Evolutionary conservation across 1,284 basidiomycete species (phyloP), one percentile per base, ranked within the genome.

Genomic region (Heterobasidion irregulare): DNA sequence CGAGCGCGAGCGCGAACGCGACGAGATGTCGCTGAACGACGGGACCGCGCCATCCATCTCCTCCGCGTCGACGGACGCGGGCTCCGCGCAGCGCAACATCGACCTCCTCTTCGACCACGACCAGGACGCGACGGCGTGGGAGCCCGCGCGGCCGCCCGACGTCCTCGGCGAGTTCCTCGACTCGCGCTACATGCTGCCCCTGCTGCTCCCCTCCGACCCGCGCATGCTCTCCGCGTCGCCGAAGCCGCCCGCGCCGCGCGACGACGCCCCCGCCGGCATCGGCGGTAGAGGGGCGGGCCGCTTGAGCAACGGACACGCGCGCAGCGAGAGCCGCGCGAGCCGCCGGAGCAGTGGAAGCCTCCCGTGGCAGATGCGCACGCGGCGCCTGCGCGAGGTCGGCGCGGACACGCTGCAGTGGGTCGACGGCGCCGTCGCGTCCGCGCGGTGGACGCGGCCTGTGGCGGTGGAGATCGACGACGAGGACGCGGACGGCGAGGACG

Each of bases 131-230:
- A 76, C 82, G 0, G 70, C 77, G 7, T 96, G 92, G 86, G 81
- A 84, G 56, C 89, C 93, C 13, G 75, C 81, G 0, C 79, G 80
- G 55, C 80, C 88, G 32, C 89, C 92, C 0, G 88, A 91, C 65
- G 86, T 84, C 18, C 76, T 94, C 2, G 92, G 92, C 49, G 94
- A 97, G 68, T 73, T 95, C 16, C 73, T 97, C 56, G 94, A 98
- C 68, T 92, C 90, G 19, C 79, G 94, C 57, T 83, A 91, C 68
- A 98, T 98, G 93, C 80, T 98, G 12, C 93, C 92, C 0, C 78
- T 98, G 52, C 76, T 86, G 15, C 80, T 97, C 49, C 94, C 94
- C 3, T 83, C 83, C 3, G 83, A 92, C 62, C 85, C 88, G 34
- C 80, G 80, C 32, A 78, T 89, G 65, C 77, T 98, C 12, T 81